Base-by-base conservation (phyloP, 257 asterid genomes). In the Solanum neorickii region DNA sequence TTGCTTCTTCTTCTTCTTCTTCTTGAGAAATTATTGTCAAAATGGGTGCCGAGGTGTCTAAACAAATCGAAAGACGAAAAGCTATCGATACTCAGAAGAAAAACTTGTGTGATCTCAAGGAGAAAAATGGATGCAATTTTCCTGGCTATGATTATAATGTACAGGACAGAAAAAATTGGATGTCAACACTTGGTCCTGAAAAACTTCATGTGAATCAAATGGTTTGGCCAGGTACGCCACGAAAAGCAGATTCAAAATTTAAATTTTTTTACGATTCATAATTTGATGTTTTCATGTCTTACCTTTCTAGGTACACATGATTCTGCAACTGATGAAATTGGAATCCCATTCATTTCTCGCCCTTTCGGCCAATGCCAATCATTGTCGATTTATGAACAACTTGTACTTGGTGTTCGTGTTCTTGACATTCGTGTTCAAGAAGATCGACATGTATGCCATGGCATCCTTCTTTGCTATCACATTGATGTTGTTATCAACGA, bases 291-390 rank as follows among this genome's bases (percentile, higher is more conserved):
- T 3, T 76, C 31, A 13, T 23, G 2, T 41, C 10, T 13, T 6
- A 18, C 42, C 42, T 27, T 3, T 47, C 9, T 31, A 80, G 99
- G 99, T 1, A 97, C 99, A 2, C 98, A 97, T 86, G 98, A 97
- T 85, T 97, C 99, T 18, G 98, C 99, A 35, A 97, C 98, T 14
- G 87, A 97, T 91, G 62, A 93, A 88, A 95, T 97, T 68, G 99
- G 99, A 4, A 91, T 97, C 73, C 97, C 95, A 4, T 27, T 90
- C 59, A 89, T 97, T 31, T 86, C 94, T 41, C 94, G 99, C 21
- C 98, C 98, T 16, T 95, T 94, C 59, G 98, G 96, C 1, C 96
- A 92, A 86, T 97, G 99, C 88, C 99, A 94, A 87, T 90, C 96
- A 18, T 90, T 94, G 62, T 95, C 98, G 25, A 92, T 97, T 69